Conservation (phyloP, 441 rosid species). For the Aleurites moluccanus region DNA sequence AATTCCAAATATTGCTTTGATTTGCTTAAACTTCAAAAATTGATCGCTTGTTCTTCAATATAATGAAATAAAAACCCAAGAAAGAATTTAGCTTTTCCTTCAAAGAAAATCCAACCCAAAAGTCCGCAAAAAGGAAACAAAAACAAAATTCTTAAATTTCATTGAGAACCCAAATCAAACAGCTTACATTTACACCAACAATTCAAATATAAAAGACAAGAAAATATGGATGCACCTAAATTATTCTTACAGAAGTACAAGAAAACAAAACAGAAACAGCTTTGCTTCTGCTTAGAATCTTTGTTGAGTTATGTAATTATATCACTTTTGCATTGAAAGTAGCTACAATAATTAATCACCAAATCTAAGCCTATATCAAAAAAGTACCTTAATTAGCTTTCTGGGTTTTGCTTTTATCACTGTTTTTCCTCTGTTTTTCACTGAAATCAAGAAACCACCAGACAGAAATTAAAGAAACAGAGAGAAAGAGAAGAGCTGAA, state of each 20-base stretch:
- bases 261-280: constrained; percentile 2
- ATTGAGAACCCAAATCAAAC: constrained; percentile 11
- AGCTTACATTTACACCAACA: constrained; percentile 11
- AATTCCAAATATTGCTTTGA: constrained; percentile 20
- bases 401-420: constrained; percentile 10
- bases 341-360: constrained; percentile 6
- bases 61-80: constrained; percentile 9
- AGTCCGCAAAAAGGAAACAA: constrained; percentile 13
- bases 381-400: constrained; percentile 9
- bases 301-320: constrained; percentile 10
- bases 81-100: constrained; percentile 15
- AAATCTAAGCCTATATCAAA: not conserved
- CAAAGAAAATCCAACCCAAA: constrained; percentile 23
- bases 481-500: not conserved
- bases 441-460: constrained; percentile 22
- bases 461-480: not conserved
- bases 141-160: not conserved
- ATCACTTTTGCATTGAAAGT: not conserved
- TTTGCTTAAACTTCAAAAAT: constrained; percentile 8
- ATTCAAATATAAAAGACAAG: not conserved
- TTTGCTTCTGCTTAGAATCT: constrained; percentile 20
- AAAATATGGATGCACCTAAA: not conserved
- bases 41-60: constrained; percentile 9
- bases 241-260: not conserved
- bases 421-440: constrained; percentile 2